These are phyloP conservation scores for Sphaerulina vaccinii DNA, from an alignment of 2,329 filamentous ascomycete genomes.

Conservation along the genomic window DNA sequence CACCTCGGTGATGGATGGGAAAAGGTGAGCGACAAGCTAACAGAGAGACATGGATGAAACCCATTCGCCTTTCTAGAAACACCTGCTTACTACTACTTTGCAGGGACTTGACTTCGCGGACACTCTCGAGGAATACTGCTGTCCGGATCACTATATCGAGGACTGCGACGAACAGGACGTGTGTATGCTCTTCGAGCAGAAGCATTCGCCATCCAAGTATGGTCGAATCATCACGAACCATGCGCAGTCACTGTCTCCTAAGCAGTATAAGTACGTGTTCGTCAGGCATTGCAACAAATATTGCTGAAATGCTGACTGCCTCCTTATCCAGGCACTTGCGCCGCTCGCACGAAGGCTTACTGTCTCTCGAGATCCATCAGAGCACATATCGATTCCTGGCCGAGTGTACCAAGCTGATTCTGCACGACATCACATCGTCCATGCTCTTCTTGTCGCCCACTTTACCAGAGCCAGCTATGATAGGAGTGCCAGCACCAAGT, in stretches of 20 bases:
- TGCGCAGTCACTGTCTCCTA: constrained; percentile 8
- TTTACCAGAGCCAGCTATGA: constrained; percentile 17
- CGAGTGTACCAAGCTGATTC: constrained; percentile 47
- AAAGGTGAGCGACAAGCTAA: too few relatives aligned
- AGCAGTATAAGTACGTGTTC: constrained; percentile 14
- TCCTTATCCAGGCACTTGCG: neutral
- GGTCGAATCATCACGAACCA: constrained; percentile 27
- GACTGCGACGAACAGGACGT: constrained; percentile 12
- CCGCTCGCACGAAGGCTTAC: constrained; percentile 33
- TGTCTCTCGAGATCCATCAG: constrained; percentile 54
- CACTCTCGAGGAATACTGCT: constrained; percentile 14
- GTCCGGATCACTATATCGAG: constrained; percentile 14
- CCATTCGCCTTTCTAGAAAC: too few relatives aligned
- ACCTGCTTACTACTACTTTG: too few relatives aligned
- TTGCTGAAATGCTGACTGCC: neutral
- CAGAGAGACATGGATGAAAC: too few relatives aligned
- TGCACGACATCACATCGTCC: constrained; percentile 51
- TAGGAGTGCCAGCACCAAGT: neutral
- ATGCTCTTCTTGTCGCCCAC: constrained; percentile 20
- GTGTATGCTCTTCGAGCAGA: constrained; percentile 28
- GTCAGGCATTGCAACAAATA: neutral
- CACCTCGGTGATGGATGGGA: constrained; percentile 34
- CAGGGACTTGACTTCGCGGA: constrained; percentile 11
- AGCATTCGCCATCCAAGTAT: constrained; percentile 33
- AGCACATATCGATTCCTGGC: constrained; percentile 51